Evolutionary conservation across 768 basidiomycete genomes (phyloP), one percentile per base, ranked within the genome.

Genomic region (Gelatoporia subvermispora): DNA sequence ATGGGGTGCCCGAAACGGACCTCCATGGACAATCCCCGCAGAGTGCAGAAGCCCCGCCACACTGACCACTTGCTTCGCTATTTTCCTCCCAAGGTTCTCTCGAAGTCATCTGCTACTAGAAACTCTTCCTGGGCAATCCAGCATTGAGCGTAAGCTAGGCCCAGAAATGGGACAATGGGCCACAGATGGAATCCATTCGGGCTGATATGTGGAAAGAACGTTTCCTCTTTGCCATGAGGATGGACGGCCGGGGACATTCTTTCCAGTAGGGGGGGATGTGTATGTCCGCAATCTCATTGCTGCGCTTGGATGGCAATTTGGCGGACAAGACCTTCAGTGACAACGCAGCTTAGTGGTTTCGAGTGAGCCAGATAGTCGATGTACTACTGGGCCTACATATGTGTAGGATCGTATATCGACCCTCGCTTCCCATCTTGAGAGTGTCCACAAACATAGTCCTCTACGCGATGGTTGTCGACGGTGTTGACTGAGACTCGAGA

Each of bases 181-280:
- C 67, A 76, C 21, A 68, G 70, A 58, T 80, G 79, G 38, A 68
- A 65, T 35, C 78, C 79, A 56, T 78, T 79, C 1, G 75, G 75
- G 18, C 77, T 77, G 65, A 58, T 78, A 65, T 21, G 17, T 21
- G 60, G 41, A 65, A 57, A 41, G 49, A 65, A 51, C 35, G 4
- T 8, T 18, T 3, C 34, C 31, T 15, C 18, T 23, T 35, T 36
- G 31, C 39, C 18, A 9, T 41, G 39, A 20, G 10, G 20, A 28
- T 44, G 31, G 22, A 8, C 34, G 34, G 47, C 22, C 28, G 20
- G 47, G 42, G 31, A 41, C 24, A 37, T 9, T 16, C 22, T 53
- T 36, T 50, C 25, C 23, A 76, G 67, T 43, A 65, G 45, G 64
- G 64, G 18, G 72, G 60, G 28, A 73, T 64, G 48, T 62, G 41